Evolutionary conservation across 352 stramenopile genomes (phyloP).

Genomic region (Thraustochytrium sp.): DNA sequence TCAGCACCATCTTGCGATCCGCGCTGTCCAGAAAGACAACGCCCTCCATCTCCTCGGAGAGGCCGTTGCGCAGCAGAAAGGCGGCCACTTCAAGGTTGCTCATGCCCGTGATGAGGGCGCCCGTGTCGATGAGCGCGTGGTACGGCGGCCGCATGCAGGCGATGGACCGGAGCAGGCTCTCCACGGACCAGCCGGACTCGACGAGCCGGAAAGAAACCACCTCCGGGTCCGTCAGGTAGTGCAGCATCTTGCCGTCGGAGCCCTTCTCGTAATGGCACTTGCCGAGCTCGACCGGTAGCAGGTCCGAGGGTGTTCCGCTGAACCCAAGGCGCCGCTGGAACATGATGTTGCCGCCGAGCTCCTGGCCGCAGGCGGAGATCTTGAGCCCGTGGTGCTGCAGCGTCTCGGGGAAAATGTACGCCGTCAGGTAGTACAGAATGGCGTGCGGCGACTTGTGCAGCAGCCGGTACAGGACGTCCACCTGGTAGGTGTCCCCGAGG

Average conservation of each 20-base stretch:
- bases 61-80: constrained; percentile 71
- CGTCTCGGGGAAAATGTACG: constrained; percentile 96
- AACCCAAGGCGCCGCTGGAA: constrained; percentile 97
- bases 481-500: constrained; percentile 89
- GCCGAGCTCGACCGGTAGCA: constrained; percentile 96
- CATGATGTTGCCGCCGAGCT: constrained; percentile 95
- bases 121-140: constrained; percentile 79
- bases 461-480: constrained; percentile 85
- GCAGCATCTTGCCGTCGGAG: constrained; percentile 96
- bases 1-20: constrained; percentile 64
- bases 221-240: constrained; percentile 83
- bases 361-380: constrained; percentile 96
- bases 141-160: constrained; percentile 56
- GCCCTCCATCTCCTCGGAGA: constrained; percentile 66
- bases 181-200: constrained; percentile 40
- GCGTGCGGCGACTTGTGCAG: constrained; percentile 84
- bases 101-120: constrained; percentile 79
- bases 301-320: constrained; percentile 95
- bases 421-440: constrained; percentile 95
- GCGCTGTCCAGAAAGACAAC: constrained; percentile 81
- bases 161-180: constrained; percentile 64
- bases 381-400: constrained; percentile 99
- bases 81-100: constrained; percentile 74
- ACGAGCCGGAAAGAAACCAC: constrained; percentile 20
- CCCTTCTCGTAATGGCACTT: constrained; percentile 96